A percentile compares a stretch with the other conserved stretches of the same genome.
Evolutionary conservation across 768 basidiomycete species (phyloP).

Genomic region (Lactifluus pinguis): DNA sequence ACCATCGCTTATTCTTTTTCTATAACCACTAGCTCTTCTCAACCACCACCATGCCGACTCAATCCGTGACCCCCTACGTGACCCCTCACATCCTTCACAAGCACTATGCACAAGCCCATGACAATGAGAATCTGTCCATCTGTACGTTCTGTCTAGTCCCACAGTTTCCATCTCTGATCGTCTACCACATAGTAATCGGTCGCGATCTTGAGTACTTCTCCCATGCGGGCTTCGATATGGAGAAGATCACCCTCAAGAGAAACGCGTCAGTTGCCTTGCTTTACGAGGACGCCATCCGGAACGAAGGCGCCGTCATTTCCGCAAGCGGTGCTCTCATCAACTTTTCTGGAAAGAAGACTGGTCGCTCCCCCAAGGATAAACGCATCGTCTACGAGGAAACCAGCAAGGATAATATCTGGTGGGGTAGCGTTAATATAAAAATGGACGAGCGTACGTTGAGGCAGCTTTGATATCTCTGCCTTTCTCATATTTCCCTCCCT

Average conservation of each 20-base stretch:
- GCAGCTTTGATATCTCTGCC: neutral
- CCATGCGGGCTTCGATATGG: constrained; percentile 98
- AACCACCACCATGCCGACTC: constrained; percentile 48
- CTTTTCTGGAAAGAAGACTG: constrained; percentile 99
- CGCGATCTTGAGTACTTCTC: constrained; percentile 96
- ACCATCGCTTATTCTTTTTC: constrained; percentile 1
- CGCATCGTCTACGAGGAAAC: constrained; percentile 98
- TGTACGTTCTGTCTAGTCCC: constrained; percentile 35
- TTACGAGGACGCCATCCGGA: constrained; percentile 96
- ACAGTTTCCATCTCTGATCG: constrained; percentile 11
- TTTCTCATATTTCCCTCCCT: neutral
- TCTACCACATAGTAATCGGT: constrained; percentile 59
- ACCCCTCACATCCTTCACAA: constrained; percentile 87
- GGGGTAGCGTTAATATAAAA: constrained; percentile 99
- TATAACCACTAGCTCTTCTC: neutral
- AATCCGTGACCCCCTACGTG: constrained; percentile 73
- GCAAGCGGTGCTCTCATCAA: constrained; percentile 96
- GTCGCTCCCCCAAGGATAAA: constrained; percentile 97
- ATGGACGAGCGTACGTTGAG: constrained; percentile 79
- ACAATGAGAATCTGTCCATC: constrained; percentile 49
- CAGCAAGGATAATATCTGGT: constrained; percentile 96
- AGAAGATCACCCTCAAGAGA: constrained; percentile 90
- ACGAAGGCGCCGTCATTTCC: constrained; percentile 98
- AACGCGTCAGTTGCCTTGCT: constrained; percentile 85
- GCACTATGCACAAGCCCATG: constrained; percentile 68